A percentile compares a stretch with the other conserved stretches of the same genome.
Evolutionary conservation across 345 rosid species (phyloP).

Genomic region (Mangifera indica): DNA sequence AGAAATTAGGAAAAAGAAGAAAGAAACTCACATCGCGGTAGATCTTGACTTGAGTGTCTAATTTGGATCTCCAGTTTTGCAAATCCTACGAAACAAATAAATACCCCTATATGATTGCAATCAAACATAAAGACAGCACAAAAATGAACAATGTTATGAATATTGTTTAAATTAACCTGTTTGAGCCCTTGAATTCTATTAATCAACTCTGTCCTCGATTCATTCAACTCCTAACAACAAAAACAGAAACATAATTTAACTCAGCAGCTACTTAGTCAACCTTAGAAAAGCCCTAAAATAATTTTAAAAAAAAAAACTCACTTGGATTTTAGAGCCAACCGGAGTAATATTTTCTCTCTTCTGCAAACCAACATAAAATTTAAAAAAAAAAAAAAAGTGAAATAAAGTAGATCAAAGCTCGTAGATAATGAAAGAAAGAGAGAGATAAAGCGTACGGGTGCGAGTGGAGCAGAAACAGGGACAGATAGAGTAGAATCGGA

Average conservation of each 20-base stretch:
- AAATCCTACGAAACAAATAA: constrained; percentile 60
- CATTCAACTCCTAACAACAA: constrained; percentile 61
- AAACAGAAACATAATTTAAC: not conserved
- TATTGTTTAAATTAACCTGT: constrained; percentile 45
- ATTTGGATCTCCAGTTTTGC: constrained; percentile 89
- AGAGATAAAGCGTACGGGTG: constrained; percentile 30
- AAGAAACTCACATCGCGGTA: constrained; percentile 69
- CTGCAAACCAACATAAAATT: constrained; percentile 38
- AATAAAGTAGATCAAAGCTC: not conserved
- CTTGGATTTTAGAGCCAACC: constrained; percentile 63
- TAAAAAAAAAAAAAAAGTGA: not conserved
- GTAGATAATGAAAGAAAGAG: not conserved
- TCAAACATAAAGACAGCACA: not conserved
- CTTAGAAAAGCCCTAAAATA: not conserved
- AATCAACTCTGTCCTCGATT: constrained; percentile 81
- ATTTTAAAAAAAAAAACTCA: constrained; percentile 10
- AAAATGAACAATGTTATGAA: not conserved
- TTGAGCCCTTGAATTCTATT: constrained; percentile 81
- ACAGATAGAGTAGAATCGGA: constrained; percentile 54
- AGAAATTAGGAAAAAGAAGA: not conserved
- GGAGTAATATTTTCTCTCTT: constrained; percentile 62
- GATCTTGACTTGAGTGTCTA: constrained; percentile 85
- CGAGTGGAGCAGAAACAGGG: constrained; percentile 43
- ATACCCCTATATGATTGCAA: not conserved
- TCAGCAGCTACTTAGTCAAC: too few relatives aligned